Conservation (phyloP, 345 rosid genomes). For the Aquilaria yunnanensis region DNA sequence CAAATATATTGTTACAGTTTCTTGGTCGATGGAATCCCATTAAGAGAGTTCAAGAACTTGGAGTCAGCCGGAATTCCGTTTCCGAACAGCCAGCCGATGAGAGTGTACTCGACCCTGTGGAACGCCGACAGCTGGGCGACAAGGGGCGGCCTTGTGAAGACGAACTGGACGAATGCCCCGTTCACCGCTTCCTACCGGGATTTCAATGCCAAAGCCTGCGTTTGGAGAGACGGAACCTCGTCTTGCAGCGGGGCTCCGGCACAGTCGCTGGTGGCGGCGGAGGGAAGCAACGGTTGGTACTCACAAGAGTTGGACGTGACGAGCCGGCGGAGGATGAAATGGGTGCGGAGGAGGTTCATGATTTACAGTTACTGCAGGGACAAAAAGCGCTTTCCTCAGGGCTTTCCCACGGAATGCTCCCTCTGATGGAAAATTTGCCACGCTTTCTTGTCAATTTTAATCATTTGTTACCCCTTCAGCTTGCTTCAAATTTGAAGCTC, state of each 20-base stretch:
- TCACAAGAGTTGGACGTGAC: slow-evolving; percentile 14
- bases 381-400: slow-evolving; percentile 24
- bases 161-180: slow-evolving; percentile 8
- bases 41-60: slow-evolving; percentile 11
- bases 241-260: slow-evolving; percentile 14
- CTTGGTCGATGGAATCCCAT: slow-evolving; percentile 8
- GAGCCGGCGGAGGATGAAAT: slow-evolving; percentile 5
- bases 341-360: slow-evolving; percentile 27
- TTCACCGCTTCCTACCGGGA: slow-evolving; percentile 9
- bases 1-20: background rate
- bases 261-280: background rate
- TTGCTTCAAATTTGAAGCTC: background rate
- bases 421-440: background rate
- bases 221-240: slow-evolving; percentile 25
- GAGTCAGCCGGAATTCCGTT: slow-evolving; percentile 6
- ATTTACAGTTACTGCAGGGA: slow-evolving; percentile 29
- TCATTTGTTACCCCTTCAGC: too few relatives aligned
- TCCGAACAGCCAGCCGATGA: slow-evolving; percentile 8
- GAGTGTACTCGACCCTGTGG: slow-evolving; percentile 10
- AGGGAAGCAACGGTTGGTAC: slow-evolving; percentile 17
- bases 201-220: slow-evolving; percentile 21
- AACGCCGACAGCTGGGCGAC: slow-evolving; percentile 12
- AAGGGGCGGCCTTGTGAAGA: slow-evolving; percentile 10
- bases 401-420: slow-evolving; percentile 23
- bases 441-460: background rate